phyloP scores from a whole-genome alignment of 345 rosid genomes.

The Adansonia digitata region DNA sequence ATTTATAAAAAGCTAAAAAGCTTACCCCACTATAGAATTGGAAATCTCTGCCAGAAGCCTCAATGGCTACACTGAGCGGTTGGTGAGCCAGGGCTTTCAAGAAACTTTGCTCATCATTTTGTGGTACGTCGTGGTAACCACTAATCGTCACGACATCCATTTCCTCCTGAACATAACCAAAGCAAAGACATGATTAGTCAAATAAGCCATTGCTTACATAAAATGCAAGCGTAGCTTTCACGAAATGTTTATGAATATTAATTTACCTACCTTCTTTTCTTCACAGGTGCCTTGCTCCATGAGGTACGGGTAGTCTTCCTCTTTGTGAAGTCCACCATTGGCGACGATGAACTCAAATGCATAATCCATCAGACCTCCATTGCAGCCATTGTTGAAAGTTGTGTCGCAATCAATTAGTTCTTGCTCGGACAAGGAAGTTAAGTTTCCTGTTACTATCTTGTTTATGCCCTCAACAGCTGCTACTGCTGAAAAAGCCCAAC shows the following conservation, averaged over 20 bases:
- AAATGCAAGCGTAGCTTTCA: too few species aligned
- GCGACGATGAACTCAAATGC: conserved; percentile 40
- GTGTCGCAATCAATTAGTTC: conserved; percentile 53
- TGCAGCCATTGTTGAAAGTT: conserved; percentile 45
- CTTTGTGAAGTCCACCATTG: conserved; percentile 53
- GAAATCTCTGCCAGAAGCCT: conserved; percentile 56
- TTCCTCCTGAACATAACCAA: conserved; percentile 25
- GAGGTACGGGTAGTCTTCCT: conserved; percentile 57
- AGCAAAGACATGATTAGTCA: neutral
- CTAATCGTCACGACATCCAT: conserved; percentile 31
- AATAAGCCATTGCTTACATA: neutral
- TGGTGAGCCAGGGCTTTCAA: conserved; percentile 52
- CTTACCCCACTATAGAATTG: conserved; percentile 58
- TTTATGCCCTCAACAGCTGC: conserved; percentile 65
- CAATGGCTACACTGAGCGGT: conserved; percentile 52
- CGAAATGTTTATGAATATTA: too few species aligned
- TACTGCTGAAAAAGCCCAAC: conserved; percentile 53
- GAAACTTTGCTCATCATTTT: conserved; percentile 37
- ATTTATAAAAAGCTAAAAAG: neutral
- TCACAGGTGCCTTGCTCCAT: conserved; percentile 61
- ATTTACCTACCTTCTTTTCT: conserved; percentile 25
- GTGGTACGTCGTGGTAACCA: conserved; percentile 49
- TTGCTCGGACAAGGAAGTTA: conserved; percentile 52
- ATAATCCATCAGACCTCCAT: conserved; percentile 58
- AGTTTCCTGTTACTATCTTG: conserved; percentile 52